A percentile compares a stretch with the other conserved stretches of the same genome.
These are phyloP conservation scores for Phalaenopsis hybrid DNA, from an alignment of 116 monocot species.

Conservation along the genomic window DNA sequence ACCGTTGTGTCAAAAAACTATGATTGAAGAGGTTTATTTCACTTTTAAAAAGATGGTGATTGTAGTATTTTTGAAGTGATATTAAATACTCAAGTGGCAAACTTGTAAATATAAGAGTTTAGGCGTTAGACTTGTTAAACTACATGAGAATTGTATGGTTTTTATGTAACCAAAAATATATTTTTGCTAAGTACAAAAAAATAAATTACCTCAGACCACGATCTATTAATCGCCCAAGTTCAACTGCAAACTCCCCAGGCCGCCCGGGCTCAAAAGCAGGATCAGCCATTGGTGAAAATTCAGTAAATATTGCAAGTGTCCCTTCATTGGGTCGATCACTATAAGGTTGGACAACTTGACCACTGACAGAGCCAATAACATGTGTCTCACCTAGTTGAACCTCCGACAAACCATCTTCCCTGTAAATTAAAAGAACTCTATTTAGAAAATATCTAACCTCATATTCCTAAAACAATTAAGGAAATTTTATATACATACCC, in stretches of 20 bases:
- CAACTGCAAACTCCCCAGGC: conserved; percentile 69
- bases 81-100: no score
- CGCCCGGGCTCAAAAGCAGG: conserved; percentile 86
- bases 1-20: no score
- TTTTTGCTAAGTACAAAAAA: neutral
- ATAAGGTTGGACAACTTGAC: conserved; percentile 86
- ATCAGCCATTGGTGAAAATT: conserved; percentile 96
- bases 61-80: no score
- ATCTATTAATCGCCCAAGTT: conserved; percentile 86
- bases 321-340: conserved; percentile 87
- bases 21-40: no score
- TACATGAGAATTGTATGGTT: no score
- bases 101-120: no score
- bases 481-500: no score
- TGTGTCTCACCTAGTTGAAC: conserved; percentile 93
- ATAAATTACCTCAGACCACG: conserved; percentile 67
- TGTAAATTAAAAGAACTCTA: conserved; percentile 11
- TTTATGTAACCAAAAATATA: no score
- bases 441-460: neutral
- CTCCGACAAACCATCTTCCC: conserved; percentile 77
- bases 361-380: conserved; percentile 72
- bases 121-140: no score
- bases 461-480: neutral
- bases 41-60: no score
- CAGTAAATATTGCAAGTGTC: conserved; percentile 61